Percentiles rank a stretch among this genome's conserved stretches.
Conservation (phyloP, 148 eudicot genomes). For the Amaranthus hypochondriacus region DNA sequence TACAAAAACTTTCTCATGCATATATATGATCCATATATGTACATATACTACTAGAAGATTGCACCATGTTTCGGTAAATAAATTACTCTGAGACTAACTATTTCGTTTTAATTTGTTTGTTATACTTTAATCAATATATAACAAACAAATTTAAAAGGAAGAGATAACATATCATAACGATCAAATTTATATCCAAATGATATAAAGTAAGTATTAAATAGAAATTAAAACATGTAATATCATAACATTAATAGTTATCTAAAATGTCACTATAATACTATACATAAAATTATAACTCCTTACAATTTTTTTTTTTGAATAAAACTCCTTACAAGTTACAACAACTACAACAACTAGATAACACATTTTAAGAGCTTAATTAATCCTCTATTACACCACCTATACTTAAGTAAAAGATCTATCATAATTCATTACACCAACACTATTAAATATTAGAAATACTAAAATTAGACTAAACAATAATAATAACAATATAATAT, state of each 20-base stretch:
- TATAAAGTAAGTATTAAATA: too few relatives aligned
- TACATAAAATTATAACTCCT: constrained; percentile 2
- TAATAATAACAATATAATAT: background rate
- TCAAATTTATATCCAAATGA: background rate
- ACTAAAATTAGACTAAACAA: background rate
- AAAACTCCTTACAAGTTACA: too few relatives aligned
- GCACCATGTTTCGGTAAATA: too few relatives aligned
- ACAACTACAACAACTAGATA: too few relatives aligned
- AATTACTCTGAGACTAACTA: too few relatives aligned
- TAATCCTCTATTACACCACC: background rate
- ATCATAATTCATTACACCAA: background rate
- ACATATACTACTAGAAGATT: too few relatives aligned
- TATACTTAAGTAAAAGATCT: background rate
- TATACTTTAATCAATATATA: too few relatives aligned
- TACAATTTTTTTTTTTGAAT: background rate
- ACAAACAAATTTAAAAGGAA: too few relatives aligned
- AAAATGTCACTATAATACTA: constrained; percentile 5
- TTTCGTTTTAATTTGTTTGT: too few relatives aligned
- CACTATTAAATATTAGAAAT: background rate
- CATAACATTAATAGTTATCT: background rate
- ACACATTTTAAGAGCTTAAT: too few relatives aligned
- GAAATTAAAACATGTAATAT: background rate
- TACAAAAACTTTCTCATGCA: too few relatives aligned
- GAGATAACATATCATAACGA: background rate
- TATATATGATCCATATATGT: too few relatives aligned